These are phyloP conservation scores for Chamaecrista fasciculata DNA, from an alignment of 306 rosid species.

Conservation along the genomic window DNA sequence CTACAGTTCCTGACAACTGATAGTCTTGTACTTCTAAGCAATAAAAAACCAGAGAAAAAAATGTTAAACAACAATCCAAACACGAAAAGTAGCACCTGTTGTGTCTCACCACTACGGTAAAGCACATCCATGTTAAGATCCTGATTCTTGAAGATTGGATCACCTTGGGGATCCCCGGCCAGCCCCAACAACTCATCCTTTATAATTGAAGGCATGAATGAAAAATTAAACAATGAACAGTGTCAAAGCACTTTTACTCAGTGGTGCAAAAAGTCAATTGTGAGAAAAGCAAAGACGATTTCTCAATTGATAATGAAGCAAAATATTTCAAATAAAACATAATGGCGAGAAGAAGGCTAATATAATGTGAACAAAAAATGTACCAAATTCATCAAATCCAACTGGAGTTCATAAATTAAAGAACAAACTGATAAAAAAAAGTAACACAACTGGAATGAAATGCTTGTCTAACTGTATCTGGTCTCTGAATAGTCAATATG, in stretches of 20 bases:
- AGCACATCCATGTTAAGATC: conserved; percentile 78
- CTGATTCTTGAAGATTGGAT: conserved; percentile 64
- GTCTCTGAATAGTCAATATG: not conserved
- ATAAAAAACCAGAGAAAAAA: not conserved
- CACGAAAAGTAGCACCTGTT: conserved; percentile 51
- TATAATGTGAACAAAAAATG: not conserved
- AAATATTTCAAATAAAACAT: not conserved
- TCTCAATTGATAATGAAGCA: not conserved
- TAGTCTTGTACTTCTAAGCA: not conserved
- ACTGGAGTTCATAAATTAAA: not conserved
- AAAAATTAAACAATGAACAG: conserved; percentile 8
- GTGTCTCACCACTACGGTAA: conserved; percentile 86
- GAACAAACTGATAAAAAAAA: not conserved
- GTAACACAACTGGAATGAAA: not conserved
- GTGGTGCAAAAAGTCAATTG: not conserved
- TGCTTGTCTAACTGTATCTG: not conserved
- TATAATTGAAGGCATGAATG: conserved; percentile 27
- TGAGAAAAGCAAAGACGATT: not conserved
- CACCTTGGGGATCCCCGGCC: conserved; percentile 60
- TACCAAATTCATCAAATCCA: not conserved
- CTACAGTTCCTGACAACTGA: not conserved
- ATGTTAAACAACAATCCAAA: conserved; percentile 2
- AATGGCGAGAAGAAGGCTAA: not conserved
- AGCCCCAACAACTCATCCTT: conserved; percentile 85
- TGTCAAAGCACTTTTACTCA: not conserved